Evolutionary conservation across 306 rosid genomes (phyloP).

Genomic region (Vigna nakashimae): DNA sequence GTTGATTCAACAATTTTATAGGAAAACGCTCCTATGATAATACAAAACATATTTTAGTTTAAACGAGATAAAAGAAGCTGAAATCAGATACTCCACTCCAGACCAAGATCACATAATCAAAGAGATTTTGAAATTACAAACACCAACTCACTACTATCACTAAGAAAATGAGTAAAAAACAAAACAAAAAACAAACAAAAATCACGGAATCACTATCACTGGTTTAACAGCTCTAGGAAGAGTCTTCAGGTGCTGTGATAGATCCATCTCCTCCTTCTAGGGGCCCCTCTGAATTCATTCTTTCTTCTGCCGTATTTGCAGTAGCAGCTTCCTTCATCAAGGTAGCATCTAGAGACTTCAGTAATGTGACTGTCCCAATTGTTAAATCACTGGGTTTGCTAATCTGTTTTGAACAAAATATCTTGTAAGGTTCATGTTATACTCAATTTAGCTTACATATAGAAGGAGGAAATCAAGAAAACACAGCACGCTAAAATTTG

Average conservation of each 20-base stretch:
- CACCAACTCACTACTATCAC: constrained; percentile 32
- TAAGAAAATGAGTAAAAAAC: constrained; percentile 1
- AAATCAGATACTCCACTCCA: constrained; percentile 32
- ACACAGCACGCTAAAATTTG: constrained; percentile 7
- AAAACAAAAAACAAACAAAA: constrained; percentile 1
- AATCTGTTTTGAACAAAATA: constrained; percentile 32
- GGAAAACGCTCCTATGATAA: not conserved
- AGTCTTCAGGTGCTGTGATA: constrained; percentile 44
- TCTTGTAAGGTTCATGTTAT: not conserved
- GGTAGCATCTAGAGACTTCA: constrained; percentile 48
- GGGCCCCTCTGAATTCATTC: constrained; percentile 33
- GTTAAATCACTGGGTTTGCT: constrained; percentile 39
- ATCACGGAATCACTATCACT: constrained; percentile 6
- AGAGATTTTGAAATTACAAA: constrained; percentile 20
- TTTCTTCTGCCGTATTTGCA: constrained; percentile 41
- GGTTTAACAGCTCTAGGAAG: constrained; percentile 43
- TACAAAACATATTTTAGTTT: not conserved
- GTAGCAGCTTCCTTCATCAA: constrained; percentile 36
- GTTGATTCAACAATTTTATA: not conserved
- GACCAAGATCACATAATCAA: constrained; percentile 28
- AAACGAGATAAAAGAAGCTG: not conserved
- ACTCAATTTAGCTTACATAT: not conserved
- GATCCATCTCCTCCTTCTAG: constrained; percentile 44
- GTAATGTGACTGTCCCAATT: constrained; percentile 40
- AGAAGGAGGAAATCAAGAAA: not conserved